Percentiles rank a stretch among this genome's conserved stretches.
phyloP scores from a whole-genome alignment of 352 stramenopile genomes.

The Chrysophaeum taylorii region DNA sequence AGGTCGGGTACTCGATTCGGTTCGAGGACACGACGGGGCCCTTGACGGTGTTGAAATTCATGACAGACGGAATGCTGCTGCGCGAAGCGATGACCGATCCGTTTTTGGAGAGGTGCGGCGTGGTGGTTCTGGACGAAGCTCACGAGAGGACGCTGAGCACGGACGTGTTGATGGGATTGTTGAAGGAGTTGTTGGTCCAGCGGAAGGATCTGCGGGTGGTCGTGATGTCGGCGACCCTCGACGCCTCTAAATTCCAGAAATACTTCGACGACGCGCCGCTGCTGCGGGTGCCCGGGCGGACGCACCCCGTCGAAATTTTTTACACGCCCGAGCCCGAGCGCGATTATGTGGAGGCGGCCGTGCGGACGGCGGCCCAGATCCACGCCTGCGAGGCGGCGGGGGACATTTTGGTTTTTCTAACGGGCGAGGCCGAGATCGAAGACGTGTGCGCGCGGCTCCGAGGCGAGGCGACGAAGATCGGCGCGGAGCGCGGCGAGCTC shows the following conservation, averaged over 20 bases:
- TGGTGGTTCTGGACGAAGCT: conserved; percentile 93
- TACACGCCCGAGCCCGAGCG: conserved; percentile 90
- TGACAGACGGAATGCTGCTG: conserved; percentile 91
- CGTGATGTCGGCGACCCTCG: conserved; percentile 96
- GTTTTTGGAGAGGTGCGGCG: conserved; percentile 82
- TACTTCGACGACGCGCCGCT: conserved; percentile 89
- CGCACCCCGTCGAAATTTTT: conserved; percentile 95
- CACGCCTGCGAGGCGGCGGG: conserved; percentile 90
- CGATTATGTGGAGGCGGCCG: conserved; percentile 89
- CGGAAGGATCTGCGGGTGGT: conserved; percentile 91
- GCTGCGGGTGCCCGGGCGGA: conserved; percentile 85
- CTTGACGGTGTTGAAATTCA: conserved; percentile 67
- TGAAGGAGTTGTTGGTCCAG: conserved; percentile 90
- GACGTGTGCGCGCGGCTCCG: conserved; percentile 75
- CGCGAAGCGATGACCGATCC: conserved; percentile 93
- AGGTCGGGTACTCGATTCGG: conserved; percentile 98
- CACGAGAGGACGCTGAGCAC: conserved; percentile 93
- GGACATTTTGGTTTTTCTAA: conserved; percentile 98
- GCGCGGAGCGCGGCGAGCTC: conserved; percentile 49
- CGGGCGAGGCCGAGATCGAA: conserved; percentile 96
- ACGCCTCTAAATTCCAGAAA: conserved; percentile 85
- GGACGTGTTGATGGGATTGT: conserved; percentile 90
- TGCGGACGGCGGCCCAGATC: conserved; percentile 76
- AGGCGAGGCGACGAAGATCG: conserved; percentile 45
- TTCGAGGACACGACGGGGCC: conserved; percentile 88